These are phyloP conservation scores for Umbellularia californica DNA, from an alignment of 164 flowering plant species.

Conservation along the genomic window DNA sequence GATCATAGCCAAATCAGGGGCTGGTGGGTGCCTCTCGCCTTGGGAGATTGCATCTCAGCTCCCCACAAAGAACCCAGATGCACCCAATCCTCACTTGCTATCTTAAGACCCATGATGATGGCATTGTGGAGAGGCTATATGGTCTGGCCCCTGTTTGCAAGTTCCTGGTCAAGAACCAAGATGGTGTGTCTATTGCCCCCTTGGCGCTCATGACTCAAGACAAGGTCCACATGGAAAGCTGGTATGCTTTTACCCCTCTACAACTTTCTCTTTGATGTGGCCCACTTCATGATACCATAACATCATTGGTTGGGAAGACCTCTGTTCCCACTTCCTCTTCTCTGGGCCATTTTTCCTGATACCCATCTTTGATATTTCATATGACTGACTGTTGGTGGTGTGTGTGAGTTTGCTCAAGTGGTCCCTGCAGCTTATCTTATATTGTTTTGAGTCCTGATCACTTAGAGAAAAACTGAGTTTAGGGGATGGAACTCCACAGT, in stretches of 20 bases:
- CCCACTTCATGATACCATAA: neutral
- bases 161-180: slow-evolving; percentile 62
- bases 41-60: slow-evolving; percentile 58
- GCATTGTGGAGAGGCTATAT: slow-evolving; percentile 56
- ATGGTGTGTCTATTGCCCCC: slow-evolving; percentile 64
- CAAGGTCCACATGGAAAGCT: slow-evolving; percentile 91
- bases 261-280: neutral
- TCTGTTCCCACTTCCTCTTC: too few species aligned
- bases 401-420: too few species aligned
- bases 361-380: too few species aligned
- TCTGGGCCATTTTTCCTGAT: too few species aligned
- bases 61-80: slow-evolving; percentile 57
- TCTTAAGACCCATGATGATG: slow-evolving; percentile 29
- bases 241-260: slow-evolving; percentile 32
- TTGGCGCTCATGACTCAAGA: slow-evolving; percentile 79
- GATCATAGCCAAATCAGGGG: slow-evolving; percentile 54
- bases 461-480: too few species aligned
- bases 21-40: slow-evolving; percentile 46
- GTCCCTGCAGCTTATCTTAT: too few species aligned
- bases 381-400: too few species aligned
- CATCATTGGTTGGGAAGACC: too few species aligned
- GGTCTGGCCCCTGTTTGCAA: slow-evolving; percentile 72
- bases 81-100: slow-evolving; percentile 53
- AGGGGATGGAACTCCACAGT: too few species aligned
- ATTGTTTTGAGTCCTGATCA: too few species aligned